Evolutionary conservation across 306 rosid species (phyloP).

Genomic region (Aeschynomene evenia): DNA sequence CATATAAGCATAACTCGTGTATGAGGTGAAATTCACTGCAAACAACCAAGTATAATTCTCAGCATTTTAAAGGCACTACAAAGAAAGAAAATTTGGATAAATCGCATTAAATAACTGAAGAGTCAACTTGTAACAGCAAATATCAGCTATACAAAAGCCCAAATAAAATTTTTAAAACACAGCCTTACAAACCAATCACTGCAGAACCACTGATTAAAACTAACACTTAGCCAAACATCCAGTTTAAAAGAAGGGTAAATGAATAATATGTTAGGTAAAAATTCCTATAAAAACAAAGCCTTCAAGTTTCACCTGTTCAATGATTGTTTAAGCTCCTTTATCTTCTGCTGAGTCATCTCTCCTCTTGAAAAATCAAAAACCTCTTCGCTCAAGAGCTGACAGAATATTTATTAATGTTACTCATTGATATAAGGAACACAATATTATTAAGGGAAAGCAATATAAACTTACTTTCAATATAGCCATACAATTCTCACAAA

Average conservation of each 20-base stretch:
- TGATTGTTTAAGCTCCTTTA: conserved; percentile 52
- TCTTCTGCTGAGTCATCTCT: conserved; percentile 58
- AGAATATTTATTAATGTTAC: conserved; percentile 14
- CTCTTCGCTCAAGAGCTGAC: conserved; percentile 56
- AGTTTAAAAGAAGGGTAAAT: conserved; percentile 7
- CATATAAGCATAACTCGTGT: conserved; percentile 95
- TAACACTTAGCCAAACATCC: neutral
- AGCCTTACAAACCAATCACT: neutral
- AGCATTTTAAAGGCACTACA: conserved; percentile 14
- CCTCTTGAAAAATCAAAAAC: conserved; percentile 60
- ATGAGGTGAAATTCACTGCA: conserved; percentile 98
- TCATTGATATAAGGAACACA: conserved; percentile 6
- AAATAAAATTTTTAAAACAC: neutral
- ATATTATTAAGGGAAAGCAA: neutral
- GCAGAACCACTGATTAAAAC: neutral
- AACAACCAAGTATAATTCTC: conserved; percentile 38
- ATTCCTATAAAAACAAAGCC: neutral
- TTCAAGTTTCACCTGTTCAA: conserved; percentile 61
- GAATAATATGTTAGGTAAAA: neutral
- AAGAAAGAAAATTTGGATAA: neutral
- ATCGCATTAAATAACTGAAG: neutral
- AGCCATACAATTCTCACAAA: conserved; percentile 96
- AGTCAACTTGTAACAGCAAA: conserved; percentile 11
- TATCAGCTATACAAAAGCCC: conserved; percentile 5
- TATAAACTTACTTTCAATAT: conserved; percentile 70